Base-by-base conservation (phyloP, 2,329 filamentous ascomycete species). In the Fusarium coicis region DNA sequence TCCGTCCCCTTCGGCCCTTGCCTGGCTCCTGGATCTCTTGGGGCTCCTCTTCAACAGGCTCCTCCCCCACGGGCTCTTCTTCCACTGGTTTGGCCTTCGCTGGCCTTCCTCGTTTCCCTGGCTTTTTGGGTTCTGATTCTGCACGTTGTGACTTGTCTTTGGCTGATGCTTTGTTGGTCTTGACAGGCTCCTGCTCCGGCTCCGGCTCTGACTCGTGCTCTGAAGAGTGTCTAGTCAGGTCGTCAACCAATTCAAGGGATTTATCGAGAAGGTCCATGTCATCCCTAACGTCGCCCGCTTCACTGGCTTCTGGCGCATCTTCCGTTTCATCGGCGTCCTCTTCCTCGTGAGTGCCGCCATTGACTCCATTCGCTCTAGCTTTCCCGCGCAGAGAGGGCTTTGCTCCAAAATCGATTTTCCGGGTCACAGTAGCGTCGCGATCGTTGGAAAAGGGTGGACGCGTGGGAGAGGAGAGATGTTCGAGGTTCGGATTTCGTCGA, bases 401-500 rank as follows among this genome's bases (percentile, higher is more conserved):
- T 53, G 75, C 71, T 36, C 79, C 78, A 65, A 91, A 91, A 76
- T 91, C 84, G 14, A 92, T 81, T 44, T 83, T 84, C 60, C 90
- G 85, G 63, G 85, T 88, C 19, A 90, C 86, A 9, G 84, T 82
- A 30, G 79, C 78, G 18, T 81, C 78, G 30, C 80, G 80, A 19
- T 80, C 79, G 46, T 80, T 81, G 63, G 70, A 70, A 39, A 70
- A 74, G 4, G 82, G 80, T n/a, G 82, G 84, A 28, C 84, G 83
- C 15, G 1, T 36, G 34, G 88, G 86, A 21, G 86, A 89, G 18
- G 88, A 88, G 23, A 84, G 83, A 49, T 85, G 88, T 36, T 85
- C 87, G 59, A 91, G 80, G 53, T 87, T 87, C 9, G 88, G 89
- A 74, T 90, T 90, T 63, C 87, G 87, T 69, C 89, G 87, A 32